phyloP scores from a whole-genome alignment of 108 stramenopile species.

The Nitzschia sp. region DNA sequence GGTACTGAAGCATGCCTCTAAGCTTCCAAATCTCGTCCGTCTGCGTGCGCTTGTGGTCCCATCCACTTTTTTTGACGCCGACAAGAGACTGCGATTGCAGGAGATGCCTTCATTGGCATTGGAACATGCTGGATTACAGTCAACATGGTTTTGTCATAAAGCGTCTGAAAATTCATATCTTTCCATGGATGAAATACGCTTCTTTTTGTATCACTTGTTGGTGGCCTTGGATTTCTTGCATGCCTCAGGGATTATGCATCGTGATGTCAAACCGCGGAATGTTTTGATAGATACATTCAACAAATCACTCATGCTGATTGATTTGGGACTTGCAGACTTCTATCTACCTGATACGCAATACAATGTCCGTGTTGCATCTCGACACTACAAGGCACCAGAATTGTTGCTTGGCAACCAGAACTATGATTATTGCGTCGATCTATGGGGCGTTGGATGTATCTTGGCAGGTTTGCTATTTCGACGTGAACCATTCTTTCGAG shows the following conservation, averaged over 20 bases:
- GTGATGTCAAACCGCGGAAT: constrained; percentile 94
- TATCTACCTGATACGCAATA: constrained; percentile 80
- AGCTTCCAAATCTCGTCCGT: constrained; percentile 70
- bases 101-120: constrained; percentile 79
- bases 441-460: constrained; percentile 88
- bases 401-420: constrained; percentile 71
- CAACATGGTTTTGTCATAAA: constrained; percentile 86
- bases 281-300: constrained; percentile 76
- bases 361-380: constrained; percentile 88
- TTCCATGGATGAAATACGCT: constrained; percentile 80
- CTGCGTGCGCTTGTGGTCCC: constrained; percentile 54
- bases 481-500: constrained; percentile 83
- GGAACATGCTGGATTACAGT: constrained; percentile 78
- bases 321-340: constrained; percentile 90
- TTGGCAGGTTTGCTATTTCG: constrained; percentile 76
- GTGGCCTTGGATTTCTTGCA: constrained; percentile 85
- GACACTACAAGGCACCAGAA: constrained; percentile 93
- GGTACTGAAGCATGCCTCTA: constrained; percentile 60
- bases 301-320: constrained; percentile 78
- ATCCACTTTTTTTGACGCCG: constrained; percentile 15
- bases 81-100: constrained; percentile 27
- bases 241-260: constrained; percentile 86
- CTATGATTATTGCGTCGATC: constrained; percentile 82
- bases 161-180: constrained; percentile 41
- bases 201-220: constrained; percentile 85